Evolutionary conservation across 164 flowering plant species (phyloP).

Genomic region (Dillenia turbinata): DNA sequence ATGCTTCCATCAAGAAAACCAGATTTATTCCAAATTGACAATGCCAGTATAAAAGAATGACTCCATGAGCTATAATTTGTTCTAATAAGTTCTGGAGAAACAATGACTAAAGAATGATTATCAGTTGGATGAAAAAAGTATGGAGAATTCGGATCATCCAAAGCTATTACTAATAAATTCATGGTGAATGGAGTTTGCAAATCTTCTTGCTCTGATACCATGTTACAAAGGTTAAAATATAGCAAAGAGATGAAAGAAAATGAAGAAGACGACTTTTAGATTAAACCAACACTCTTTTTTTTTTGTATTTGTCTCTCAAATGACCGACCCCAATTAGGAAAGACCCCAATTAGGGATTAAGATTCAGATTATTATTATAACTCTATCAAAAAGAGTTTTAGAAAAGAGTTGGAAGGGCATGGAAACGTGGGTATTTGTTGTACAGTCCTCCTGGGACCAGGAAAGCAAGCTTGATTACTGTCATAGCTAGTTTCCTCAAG

Average conservation of each 20-base stretch:
- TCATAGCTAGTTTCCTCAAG: conserved; percentile 49
- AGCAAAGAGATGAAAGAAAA: no score
- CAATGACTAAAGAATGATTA: background rate
- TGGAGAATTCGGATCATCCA: background rate
- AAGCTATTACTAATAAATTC: no score
- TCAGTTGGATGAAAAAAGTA: background rate
- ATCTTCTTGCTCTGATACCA: no score
- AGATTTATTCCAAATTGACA: background rate
- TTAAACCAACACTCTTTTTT: no score
- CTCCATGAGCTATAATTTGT: background rate
- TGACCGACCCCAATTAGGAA: no score
- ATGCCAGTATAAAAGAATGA: background rate
- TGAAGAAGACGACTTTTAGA: no score
- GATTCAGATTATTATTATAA: no score
- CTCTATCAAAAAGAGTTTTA: conserved; percentile 42
- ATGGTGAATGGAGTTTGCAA: no score
- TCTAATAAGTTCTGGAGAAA: background rate
- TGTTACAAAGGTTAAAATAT: no score
- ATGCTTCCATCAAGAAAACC: background rate
- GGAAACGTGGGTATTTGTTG: conserved; percentile 52
- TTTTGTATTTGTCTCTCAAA: no score
- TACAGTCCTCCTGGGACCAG: conserved; percentile 36
- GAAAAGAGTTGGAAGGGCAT: conserved; percentile 40
- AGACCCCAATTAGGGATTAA: no score
- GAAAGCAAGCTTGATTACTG: conserved; percentile 37